These are phyloP conservation scores for Mimosa bimucronata DNA, from an alignment of 306 rosid genomes.

Conservation along the genomic window DNA sequence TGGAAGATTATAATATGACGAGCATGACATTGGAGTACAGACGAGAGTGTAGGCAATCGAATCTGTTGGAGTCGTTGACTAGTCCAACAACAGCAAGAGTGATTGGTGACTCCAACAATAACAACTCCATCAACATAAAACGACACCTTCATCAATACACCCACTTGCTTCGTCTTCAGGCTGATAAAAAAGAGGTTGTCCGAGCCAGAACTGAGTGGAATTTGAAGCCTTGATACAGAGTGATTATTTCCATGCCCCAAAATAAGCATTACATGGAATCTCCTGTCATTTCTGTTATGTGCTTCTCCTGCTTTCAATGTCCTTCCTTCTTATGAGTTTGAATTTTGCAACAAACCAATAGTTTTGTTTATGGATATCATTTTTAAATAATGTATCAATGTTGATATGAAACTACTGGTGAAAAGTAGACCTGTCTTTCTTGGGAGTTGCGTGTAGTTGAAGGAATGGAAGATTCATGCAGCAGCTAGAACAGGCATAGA, in stretches of 20 bases:
- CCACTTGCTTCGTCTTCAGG: conserved; percentile 82
- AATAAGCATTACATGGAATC: background rate
- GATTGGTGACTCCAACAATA: conserved; percentile 39
- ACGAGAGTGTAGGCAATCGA: conserved; percentile 81
- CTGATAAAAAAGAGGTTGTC: conserved; percentile 63
- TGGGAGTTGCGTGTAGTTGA: background rate
- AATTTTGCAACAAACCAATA: background rate
- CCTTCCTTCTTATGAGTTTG: background rate
- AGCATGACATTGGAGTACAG: conserved; percentile 88
- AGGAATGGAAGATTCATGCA: background rate
- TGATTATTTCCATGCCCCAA: background rate
- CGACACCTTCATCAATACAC: conserved; percentile 60
- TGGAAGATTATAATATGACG: conserved; percentile 59
- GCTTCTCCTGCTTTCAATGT: background rate
- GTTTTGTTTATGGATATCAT: background rate
- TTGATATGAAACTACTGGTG: background rate
- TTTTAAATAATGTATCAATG: background rate
- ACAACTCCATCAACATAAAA: conserved; percentile 47
- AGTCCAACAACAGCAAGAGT: conserved; percentile 55
- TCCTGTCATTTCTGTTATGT: background rate
- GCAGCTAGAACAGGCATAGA: too few relatives aligned
- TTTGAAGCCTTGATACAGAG: background rate
- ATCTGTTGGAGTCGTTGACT: conserved; percentile 75
- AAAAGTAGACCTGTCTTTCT: background rate
- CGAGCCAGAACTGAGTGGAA: conserved; percentile 89